These are phyloP conservation scores for Xylaria bambusicola DNA, from an alignment of 495 filamentous ascomycete genomes.

Conservation along the genomic window DNA sequence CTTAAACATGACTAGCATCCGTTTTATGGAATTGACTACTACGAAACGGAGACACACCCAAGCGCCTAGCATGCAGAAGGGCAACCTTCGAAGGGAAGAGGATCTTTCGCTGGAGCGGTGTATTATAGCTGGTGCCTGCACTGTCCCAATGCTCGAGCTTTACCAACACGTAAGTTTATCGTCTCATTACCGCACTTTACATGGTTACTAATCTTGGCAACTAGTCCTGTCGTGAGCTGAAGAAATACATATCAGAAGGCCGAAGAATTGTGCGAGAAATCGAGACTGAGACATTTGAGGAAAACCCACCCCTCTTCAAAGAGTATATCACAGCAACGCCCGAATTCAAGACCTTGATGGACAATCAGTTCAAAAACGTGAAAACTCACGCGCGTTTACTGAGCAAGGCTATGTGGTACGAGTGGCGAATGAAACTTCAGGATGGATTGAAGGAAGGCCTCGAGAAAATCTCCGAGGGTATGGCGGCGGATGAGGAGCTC, in stretches of 20 bases:
- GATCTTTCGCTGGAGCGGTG: conserved; percentile 67
- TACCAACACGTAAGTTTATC: conserved; percentile 78
- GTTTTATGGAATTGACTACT: conserved; percentile 92
- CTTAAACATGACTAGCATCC: conserved; percentile 90
- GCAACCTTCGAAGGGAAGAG: conserved; percentile 45
- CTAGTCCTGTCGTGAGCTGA: conserved; percentile 88
- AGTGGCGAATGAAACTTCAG: conserved; percentile 92
- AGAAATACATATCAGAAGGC: conserved; percentile 91
- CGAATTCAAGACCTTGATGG: conserved; percentile 83
- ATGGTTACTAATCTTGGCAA: conserved; percentile 34
- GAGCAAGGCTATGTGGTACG: conserved; percentile 96
- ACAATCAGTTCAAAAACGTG: conserved; percentile 94
- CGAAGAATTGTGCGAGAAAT: conserved; percentile 84
- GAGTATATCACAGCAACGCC: conserved; percentile 88
- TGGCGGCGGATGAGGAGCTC: conserved; percentile 72
- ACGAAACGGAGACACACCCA: conserved; percentile 89
- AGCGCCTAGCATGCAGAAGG: conserved; percentile 53
- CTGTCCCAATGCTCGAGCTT: conserved; percentile 86
- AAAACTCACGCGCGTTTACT: conserved; percentile 87
- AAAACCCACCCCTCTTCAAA: conserved; percentile 86
- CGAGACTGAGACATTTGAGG: conserved; percentile 79
- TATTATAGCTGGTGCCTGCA: conserved; percentile 88
- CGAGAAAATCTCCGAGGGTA: conserved; percentile 68
- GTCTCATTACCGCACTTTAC: no score
- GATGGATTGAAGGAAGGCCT: conserved; percentile 80